phyloP scores from a whole-genome alignment of 75 land plant species.

The Cupressus sempervirens region DNA sequence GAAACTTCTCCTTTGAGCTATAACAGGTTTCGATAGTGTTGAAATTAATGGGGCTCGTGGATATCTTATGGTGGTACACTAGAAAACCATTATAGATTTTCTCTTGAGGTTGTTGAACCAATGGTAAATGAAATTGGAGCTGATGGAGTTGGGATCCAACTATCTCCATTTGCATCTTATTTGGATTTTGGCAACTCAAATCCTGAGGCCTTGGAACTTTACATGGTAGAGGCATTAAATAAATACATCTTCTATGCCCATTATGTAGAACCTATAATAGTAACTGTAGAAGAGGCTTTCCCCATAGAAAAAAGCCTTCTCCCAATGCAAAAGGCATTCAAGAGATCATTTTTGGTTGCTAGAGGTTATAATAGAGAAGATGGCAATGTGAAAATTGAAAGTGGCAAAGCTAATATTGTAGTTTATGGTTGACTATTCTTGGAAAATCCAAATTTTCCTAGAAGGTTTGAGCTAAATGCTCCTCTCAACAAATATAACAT shows the following conservation, averaged over 20 bases:
- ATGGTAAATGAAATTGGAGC: conserved; percentile 39
- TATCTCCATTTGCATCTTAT: conserved; percentile 36
- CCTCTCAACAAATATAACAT: conserved; percentile 41
- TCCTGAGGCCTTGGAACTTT: conserved; percentile 31
- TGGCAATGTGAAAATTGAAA: conserved; percentile 33
- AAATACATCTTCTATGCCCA: conserved; percentile 32
- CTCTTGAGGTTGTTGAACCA: conserved; percentile 36
- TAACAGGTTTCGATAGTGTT: conserved; percentile 44
- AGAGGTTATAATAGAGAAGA: conserved; percentile 47
- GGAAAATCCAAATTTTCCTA: conserved; percentile 51
- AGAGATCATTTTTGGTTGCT: conserved; percentile 40
- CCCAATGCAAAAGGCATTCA: conserved; percentile 34
- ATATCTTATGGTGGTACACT: conserved; percentile 43
- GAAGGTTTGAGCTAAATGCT: conserved; percentile 40
- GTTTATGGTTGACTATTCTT: conserved; percentile 43
- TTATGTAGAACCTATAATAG: conserved; percentile 29
- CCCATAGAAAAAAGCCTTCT: conserved; percentile 19
- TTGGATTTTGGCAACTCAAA: conserved; percentile 30
- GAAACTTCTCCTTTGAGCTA: too few relatives aligned
- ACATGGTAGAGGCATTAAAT: conserved; percentile 30
- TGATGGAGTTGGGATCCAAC: conserved; percentile 35
- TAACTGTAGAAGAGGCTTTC: neutral
- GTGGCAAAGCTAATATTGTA: conserved; percentile 33
- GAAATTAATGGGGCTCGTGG: conserved; percentile 43
- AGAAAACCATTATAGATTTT: conserved; percentile 39